Evolutionary conservation across 331 rosid species (phyloP).

Genomic region (Quercus lobata): DNA sequence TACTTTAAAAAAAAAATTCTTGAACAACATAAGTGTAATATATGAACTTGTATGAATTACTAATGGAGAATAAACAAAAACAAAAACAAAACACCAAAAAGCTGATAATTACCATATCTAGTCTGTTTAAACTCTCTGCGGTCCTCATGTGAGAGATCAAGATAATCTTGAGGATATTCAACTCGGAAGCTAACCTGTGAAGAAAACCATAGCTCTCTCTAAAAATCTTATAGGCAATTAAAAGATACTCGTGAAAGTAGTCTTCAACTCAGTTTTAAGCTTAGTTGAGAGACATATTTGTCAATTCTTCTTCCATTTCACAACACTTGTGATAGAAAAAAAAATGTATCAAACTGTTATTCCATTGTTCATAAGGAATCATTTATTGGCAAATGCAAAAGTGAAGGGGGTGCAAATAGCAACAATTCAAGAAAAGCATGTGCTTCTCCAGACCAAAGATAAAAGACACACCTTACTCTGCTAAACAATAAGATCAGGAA

Average conservation of each 20-base stretch:
- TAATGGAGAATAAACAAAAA: not conserved
- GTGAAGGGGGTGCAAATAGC: not conserved
- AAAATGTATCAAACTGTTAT: not conserved
- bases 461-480: not conserved
- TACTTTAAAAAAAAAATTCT: no score
- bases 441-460: not conserved
- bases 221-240: conserved; percentile 16
- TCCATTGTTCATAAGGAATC: not conserved
- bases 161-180: conserved; percentile 94
- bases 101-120: conserved; percentile 77
- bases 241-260: not conserved
- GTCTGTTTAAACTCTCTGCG: conserved; percentile 96
- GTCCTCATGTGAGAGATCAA: conserved; percentile 87
- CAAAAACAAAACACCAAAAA: conserved; percentile 4
- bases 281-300: not conserved
- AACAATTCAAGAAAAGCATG: not conserved
- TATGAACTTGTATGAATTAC: not conserved
- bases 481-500: conserved; percentile 23
- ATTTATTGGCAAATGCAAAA: not conserved
- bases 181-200: conserved; percentile 90
- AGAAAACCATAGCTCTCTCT: conserved; percentile 23
- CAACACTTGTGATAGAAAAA: not conserved
- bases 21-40: not conserved
- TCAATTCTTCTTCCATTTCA: not conserved
- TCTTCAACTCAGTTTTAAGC: not conserved